Base-by-base conservation (phyloP, 495 filamentous ascomycete species). In the Cryomyces minteri region DNA sequence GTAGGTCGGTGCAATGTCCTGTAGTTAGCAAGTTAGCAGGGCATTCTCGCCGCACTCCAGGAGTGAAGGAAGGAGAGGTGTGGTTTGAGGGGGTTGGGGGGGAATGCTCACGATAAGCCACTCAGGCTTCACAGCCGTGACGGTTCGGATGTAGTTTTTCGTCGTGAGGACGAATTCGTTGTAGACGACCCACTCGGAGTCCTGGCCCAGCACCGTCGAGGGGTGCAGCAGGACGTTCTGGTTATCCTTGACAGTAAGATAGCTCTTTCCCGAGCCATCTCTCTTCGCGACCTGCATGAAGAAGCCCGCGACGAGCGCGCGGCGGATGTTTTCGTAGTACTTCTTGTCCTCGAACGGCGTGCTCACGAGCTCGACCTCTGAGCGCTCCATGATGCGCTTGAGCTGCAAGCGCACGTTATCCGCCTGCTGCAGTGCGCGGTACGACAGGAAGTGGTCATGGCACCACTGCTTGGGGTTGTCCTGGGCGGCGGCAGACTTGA, bases 281-380 rank as follows among this genome's bases (percentile, higher is more conserved):
- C 78, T 82, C 75, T 87, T 95, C 37, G 90, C 90, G n/a, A 96
- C 82, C 57, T 99, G 92, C 90, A 99, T 99, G 70, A 99, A 99
- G 68, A 96, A 99, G 18, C 90, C 90, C 2, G 85, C 75, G 10
- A 94, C 80, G n/a, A 99, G 70, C 7, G 90, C 90, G 11, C 84
- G 79, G 18, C 86, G 82, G 55, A 99, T 96, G 57, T 99, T 99
- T 62, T 74, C 85, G 59, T 95, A 96, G 66, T 99, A 99, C 51
- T 88, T 82, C 70, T 94, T 95, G 63, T 96, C 79, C 42, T 86
- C 81, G 65, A 94, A 95, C 0, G 82, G 74, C 0, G 85, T 94
- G 48, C 79, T 86, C 41, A 96, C 59, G 41, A 99, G 72, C 39
- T 90, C 82, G 7, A 99, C 61, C 43, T 79, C 84, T 45, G 82